These are phyloP conservation scores for Backusella morwellensis DNA, from an alignment of 192 early-diverging fungal genomes.

Conservation along the genomic window DNA sequence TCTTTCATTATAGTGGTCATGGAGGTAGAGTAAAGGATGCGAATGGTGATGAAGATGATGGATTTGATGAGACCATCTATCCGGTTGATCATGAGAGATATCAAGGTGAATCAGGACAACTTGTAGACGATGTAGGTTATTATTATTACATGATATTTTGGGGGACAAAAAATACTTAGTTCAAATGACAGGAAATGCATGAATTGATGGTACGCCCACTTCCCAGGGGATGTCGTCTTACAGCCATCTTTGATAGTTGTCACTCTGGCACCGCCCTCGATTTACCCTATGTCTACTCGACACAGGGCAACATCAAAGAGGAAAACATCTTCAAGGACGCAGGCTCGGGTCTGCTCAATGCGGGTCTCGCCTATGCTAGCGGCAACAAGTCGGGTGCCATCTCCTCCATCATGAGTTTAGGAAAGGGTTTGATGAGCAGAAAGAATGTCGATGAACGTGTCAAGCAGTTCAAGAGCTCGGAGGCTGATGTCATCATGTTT, in stretches of 20 bases:
- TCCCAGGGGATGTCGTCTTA: conserved; percentile 64
- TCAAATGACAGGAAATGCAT: conserved; percentile 49
- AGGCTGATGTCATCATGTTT: conserved; percentile 78
- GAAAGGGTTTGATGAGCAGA: conserved; percentile 44
- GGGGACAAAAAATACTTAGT: background rate
- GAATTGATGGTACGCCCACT: conserved; percentile 71
- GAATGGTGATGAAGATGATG: conserved; percentile 75
- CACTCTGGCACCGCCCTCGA: conserved; percentile 82
- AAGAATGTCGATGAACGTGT: conserved; percentile 26
- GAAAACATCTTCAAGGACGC: conserved; percentile 43
- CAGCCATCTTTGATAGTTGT: conserved; percentile 85
- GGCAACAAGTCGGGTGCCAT: conserved; percentile 45
- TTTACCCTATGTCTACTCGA: conserved; percentile 77
- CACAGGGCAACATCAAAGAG: conserved; percentile 56
- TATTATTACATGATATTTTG: background rate
- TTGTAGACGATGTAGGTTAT: conserved; percentile 63
- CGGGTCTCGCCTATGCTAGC: conserved; percentile 47
- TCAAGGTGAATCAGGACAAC: conserved; percentile 55
- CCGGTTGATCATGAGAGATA: conserved; percentile 56
- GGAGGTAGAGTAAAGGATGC: conserved; percentile 58
- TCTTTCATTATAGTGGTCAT: conserved; percentile 83
- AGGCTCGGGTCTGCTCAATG: conserved; percentile 41
- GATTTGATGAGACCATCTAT: conserved; percentile 76
- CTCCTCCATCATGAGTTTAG: conserved; percentile 41
- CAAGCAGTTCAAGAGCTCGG: conserved; percentile 41